Percentiles rank a stretch among this genome's conserved stretches.
Conservation (phyloP, 768 basidiomycete species). For the Tricholoma hemisulphureum region DNA sequence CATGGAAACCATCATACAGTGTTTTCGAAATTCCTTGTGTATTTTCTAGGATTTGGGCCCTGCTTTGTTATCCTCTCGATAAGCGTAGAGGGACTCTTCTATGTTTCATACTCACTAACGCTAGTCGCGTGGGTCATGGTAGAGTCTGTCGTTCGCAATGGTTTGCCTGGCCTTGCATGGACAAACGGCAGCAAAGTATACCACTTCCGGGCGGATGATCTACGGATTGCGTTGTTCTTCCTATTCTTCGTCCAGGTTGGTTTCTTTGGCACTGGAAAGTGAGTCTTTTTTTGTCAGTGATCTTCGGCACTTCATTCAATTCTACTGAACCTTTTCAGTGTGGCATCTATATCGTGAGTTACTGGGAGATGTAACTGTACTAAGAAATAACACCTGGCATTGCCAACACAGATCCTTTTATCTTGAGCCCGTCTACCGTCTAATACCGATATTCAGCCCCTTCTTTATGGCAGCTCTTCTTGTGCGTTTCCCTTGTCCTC, state of each 20-base stretch:
- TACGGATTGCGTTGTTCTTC: slow-evolving; percentile 78
- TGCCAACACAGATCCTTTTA: slow-evolving; percentile 64
- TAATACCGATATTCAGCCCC: slow-evolving; percentile 82
- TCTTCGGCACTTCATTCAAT: slow-evolving; percentile 5
- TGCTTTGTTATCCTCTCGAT: slow-evolving; percentile 81
- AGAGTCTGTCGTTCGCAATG: slow-evolving; percentile 39
- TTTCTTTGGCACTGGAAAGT: slow-evolving; percentile 86
- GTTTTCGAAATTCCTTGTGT: slow-evolving; percentile 52
- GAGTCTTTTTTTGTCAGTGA: slow-evolving; percentile 27
- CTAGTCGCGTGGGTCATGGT: slow-evolving; percentile 67
- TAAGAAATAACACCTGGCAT: neutral
- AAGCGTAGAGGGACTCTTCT: slow-evolving; percentile 80
- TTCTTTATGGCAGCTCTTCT: slow-evolving; percentile 78
- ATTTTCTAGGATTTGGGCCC: slow-evolving; percentile 71
- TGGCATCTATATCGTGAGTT: slow-evolving; percentile 80
- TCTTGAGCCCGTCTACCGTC: slow-evolving; percentile 81
- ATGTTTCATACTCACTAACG: slow-evolving; percentile 61
- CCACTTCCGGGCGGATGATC: slow-evolving; percentile 56
- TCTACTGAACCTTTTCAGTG: slow-evolving; percentile 43
- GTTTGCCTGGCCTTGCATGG: slow-evolving; percentile 4
- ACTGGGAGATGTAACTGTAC: neutral
- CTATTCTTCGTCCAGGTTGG: slow-evolving; percentile 85
- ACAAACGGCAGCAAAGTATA: slow-evolving; percentile 28
- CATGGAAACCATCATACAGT: slow-evolving; percentile 35
- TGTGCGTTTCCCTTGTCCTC: too few relatives aligned